Evolutionary conservation across 805 yeast species (phyloP).

Genomic region (Candida maris): DNA sequence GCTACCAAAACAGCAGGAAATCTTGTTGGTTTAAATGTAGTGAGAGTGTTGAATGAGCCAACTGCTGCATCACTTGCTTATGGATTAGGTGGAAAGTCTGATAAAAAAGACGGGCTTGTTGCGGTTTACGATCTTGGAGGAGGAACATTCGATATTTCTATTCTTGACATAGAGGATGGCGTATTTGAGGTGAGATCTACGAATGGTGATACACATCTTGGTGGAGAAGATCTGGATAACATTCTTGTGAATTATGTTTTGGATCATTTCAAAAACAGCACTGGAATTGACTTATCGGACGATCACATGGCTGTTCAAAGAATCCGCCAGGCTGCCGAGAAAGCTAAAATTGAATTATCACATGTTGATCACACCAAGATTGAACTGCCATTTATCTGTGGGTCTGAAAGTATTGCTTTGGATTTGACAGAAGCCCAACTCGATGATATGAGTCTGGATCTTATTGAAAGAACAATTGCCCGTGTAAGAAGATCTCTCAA

Average conservation of each 20-base stretch:
- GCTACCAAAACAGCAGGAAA: slow-evolving; percentile 95
- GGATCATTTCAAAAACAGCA: slow-evolving; percentile 70
- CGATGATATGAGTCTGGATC: slow-evolving; percentile 47
- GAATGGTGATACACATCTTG: slow-evolving; percentile 89
- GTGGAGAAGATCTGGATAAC: slow-evolving; percentile 89
- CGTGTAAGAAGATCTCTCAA: slow-evolving; percentile 80
- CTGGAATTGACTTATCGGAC: slow-evolving; percentile 54
- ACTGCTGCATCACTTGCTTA: slow-evolving; percentile 91
- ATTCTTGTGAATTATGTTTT: slow-evolving; percentile 76
- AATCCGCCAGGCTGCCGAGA: slow-evolving; percentile 84
- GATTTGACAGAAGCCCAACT: slow-evolving; percentile 47
- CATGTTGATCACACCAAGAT: slow-evolving; percentile 68
- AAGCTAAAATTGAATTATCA: slow-evolving; percentile 84
- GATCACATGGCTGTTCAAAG: slow-evolving; percentile 82
- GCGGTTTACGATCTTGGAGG: slow-evolving; percentile 98
- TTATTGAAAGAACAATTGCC: slow-evolving; percentile 67
- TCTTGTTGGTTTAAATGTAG: slow-evolving; percentile 84
- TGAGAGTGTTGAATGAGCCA: slow-evolving; percentile 84
- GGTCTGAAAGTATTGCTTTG: slow-evolving; percentile 39
- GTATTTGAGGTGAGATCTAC: slow-evolving; percentile 95
- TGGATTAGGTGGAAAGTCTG: slow-evolving; percentile 57
- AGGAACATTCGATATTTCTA: slow-evolving; percentile 95
- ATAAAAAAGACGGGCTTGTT: slow-evolving; percentile 62
- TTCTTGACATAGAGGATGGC: slow-evolving; percentile 93
- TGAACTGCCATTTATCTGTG: slow-evolving; percentile 78